These are phyloP conservation scores for Neopestalotiopsis rosae DNA, from an alignment of 2,329 filamentous ascomycete genomes.

Conservation along the genomic window DNA sequence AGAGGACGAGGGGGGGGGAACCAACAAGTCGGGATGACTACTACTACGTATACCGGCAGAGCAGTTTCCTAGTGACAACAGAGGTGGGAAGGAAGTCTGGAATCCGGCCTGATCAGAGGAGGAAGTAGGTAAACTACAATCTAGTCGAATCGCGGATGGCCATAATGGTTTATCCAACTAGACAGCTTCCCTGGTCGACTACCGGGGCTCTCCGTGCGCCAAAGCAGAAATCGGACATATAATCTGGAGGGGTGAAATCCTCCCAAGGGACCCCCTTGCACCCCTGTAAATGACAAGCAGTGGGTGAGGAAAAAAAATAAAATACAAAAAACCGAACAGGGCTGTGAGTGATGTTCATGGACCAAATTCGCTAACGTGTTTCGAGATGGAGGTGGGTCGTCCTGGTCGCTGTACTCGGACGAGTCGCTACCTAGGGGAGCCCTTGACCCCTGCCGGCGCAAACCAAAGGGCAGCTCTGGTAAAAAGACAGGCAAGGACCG, in stretches of 20 bases:
- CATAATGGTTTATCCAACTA: slow-evolving; percentile 30
- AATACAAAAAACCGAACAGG: slow-evolving; percentile 42
- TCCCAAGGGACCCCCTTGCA: slow-evolving; percentile 31
- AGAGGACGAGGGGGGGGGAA: slow-evolving; percentile 22
- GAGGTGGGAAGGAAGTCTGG: slow-evolving; percentile 29
- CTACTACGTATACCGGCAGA: not conserved
- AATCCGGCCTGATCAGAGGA: slow-evolving; percentile 34
- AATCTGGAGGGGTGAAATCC: slow-evolving; percentile 47
- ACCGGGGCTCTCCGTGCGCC: slow-evolving; percentile 51
- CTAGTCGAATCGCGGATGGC: slow-evolving; percentile 30
- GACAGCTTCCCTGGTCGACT: slow-evolving; percentile 29
- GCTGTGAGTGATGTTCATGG: slow-evolving; percentile 38
- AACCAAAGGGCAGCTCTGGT: not conserved
- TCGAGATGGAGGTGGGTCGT: slow-evolving; percentile 36
- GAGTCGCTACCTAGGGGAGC: slow-evolving; percentile 27
- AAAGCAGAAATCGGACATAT: slow-evolving; percentile 56
- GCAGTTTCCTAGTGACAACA: slow-evolving; percentile 24
- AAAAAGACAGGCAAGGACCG: slow-evolving; percentile 4
- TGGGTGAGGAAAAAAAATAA: not conserved
- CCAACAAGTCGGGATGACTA: not conserved
- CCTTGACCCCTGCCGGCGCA: slow-evolving; percentile 29
- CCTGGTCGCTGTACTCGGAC: slow-evolving; percentile 31
- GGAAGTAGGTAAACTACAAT: slow-evolving; percentile 28
- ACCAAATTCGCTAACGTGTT: slow-evolving; percentile 39
- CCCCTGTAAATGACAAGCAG: slow-evolving; percentile 44